Evolutionary conservation across 2,329 filamentous ascomycete species (phyloP).

Genomic region (Triangularia verruculosa): DNA sequence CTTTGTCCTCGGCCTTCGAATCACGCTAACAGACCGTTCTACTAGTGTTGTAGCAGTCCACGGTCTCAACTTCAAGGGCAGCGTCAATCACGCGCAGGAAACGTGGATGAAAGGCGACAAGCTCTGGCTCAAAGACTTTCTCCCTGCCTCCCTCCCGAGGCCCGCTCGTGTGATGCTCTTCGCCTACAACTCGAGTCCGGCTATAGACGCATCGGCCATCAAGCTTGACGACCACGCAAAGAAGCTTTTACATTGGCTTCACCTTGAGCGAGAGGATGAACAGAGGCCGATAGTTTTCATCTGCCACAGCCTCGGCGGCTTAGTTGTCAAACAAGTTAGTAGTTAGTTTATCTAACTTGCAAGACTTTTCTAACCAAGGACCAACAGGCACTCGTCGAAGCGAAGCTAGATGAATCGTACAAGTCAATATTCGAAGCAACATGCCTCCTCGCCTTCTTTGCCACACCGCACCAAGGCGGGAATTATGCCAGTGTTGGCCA

Average conservation of each 20-base stretch:
- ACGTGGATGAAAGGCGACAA: conserved; percentile 1
- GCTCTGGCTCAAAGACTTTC: conserved; percentile 7
- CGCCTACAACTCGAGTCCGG: conserved; percentile 3
- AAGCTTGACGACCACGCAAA: conserved; percentile 8
- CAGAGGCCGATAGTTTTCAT: background rate
- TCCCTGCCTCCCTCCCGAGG: background rate
- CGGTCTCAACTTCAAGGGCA: conserved; percentile 6
- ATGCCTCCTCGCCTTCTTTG: conserved; percentile 11
- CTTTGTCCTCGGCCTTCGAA: too few species aligned
- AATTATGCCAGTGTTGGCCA: conserved; percentile 5
- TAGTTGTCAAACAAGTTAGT: background rate
- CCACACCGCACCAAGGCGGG: conserved; percentile 9
- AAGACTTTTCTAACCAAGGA: too few species aligned
- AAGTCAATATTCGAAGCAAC: conserved; percentile 4
- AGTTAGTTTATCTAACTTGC: too few species aligned
- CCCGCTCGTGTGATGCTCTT: conserved; percentile 2
- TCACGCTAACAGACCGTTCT: background rate
- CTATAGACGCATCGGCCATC: background rate
- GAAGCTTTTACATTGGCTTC: background rate
- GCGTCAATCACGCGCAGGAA: background rate
- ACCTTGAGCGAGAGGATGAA: background rate
- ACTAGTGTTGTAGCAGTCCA: conserved; percentile 2
- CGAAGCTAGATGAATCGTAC: conserved; percentile 4
- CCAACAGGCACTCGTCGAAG: conserved; percentile 9
- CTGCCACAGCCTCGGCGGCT: background rate